Evolutionary conservation across 257 asterid genomes (phyloP).

Genomic region (Buddleja alternifolia): DNA sequence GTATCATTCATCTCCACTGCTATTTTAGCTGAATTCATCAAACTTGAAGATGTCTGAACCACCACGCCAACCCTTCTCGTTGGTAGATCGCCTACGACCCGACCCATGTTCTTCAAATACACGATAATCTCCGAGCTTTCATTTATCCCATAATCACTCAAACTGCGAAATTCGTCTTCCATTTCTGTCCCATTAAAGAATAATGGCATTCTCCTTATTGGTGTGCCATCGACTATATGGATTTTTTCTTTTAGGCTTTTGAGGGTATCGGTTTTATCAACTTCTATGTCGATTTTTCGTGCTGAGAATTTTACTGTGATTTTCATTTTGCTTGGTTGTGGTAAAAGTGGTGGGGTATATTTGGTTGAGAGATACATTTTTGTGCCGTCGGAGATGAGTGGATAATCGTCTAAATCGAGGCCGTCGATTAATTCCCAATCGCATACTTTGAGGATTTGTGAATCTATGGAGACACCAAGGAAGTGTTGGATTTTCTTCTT

Average conservation of each 20-base stretch:
- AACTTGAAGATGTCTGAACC: constrained; percentile 67
- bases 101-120: constrained; percentile 39
- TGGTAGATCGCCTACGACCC: constrained; percentile 42
- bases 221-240: constrained; percentile 67
- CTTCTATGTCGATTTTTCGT: constrained; percentile 45
- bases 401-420: constrained; percentile 62
- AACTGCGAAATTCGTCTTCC: constrained; percentile 54
- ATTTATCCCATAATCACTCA: constrained; percentile 50
- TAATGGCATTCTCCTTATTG: constrained; percentile 60
- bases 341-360: not conserved
- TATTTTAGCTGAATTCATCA: constrained; percentile 57
- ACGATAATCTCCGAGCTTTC: constrained; percentile 52
- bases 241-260: constrained; percentile 77
- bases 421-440: constrained; percentile 66
- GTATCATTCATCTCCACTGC: constrained; percentile 62
- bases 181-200: constrained; percentile 53
- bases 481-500: constrained; percentile 52
- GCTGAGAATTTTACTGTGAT: constrained; percentile 51
- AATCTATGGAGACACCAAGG: constrained; percentile 47
- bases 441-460: constrained; percentile 56
- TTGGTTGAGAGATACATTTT: constrained; percentile 41
- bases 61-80: constrained; percentile 45
- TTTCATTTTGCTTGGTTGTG: constrained; percentile 25
- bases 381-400: constrained; percentile 54
- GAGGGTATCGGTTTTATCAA: constrained; percentile 58